A percentile compares a stretch with the other conserved stretches of the same genome.
Evolutionary conservation across 805 yeast genomes (phyloP).

Genomic region (Candida lessepsii): DNA sequence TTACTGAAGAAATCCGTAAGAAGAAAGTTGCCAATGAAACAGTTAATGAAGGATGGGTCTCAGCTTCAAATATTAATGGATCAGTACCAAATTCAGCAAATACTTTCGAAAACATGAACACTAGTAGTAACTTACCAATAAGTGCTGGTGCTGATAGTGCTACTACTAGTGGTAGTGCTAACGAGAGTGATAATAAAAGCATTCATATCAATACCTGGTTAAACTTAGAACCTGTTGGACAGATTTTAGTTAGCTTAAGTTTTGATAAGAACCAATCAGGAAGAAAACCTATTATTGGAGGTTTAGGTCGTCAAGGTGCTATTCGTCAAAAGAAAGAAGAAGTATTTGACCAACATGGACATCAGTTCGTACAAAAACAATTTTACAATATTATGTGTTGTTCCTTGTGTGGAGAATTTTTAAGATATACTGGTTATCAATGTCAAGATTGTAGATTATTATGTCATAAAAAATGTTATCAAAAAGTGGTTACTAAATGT

Average conservation of each 20-base stretch:
- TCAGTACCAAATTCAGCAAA: not conserved
- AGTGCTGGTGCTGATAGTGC: not conserved
- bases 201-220: conserved; percentile 77
- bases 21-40: conserved; percentile 75
- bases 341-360: conserved; percentile 94
- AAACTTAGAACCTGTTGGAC: conserved; percentile 92
- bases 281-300: conserved; percentile 41
- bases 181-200: conserved; percentile 13
- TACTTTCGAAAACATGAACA: not conserved
- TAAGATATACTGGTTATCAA: conserved; percentile 82
- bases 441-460: conserved; percentile 81
- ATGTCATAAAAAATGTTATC: conserved; percentile 79
- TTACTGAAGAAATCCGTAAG: conserved; percentile 92
- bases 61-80: conserved; percentile 53
- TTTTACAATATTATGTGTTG: conserved; percentile 96
- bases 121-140: not conserved
- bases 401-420: conserved; percentile 94
- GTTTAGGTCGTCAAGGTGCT: conserved; percentile 89
- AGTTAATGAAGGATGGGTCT: conserved; percentile 81
- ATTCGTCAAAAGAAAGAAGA: conserved; percentile 90
- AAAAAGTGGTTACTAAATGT: conserved; percentile 79
- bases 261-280: conserved; percentile 61
- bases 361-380: conserved; percentile 92
- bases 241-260: conserved; percentile 71
- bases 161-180: not conserved